phyloP scores from a whole-genome alignment of 2,329 filamentous ascomycete species.

The Aspergillus latus region DNA sequence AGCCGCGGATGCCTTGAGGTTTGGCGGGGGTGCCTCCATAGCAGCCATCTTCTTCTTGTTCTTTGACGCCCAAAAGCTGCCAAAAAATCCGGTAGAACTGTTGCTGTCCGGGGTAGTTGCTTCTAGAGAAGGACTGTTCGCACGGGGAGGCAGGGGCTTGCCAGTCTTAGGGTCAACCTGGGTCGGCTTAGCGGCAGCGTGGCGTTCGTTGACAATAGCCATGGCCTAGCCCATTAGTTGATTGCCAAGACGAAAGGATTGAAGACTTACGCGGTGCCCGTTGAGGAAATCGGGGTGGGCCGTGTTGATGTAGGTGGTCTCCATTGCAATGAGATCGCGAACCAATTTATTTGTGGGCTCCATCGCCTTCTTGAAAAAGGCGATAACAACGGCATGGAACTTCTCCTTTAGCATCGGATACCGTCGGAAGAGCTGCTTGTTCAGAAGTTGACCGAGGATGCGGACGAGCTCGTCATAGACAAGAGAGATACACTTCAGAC shows the following conservation, averaged over 20 bases:
- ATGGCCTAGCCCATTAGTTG: constrained; percentile 63
- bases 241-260: background rate
- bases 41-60: constrained; percentile 99
- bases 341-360: constrained; percentile 98
- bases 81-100: constrained; percentile 85
- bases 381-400: constrained; percentile 86
- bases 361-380: constrained; percentile 98
- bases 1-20: constrained; percentile 89
- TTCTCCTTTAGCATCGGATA: constrained; percentile 97
- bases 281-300: constrained; percentile 97
- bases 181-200: constrained; percentile 76
- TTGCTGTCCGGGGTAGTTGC: constrained; percentile 37
- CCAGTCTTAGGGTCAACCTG: constrained; percentile 99
- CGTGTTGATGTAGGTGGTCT: constrained; percentile 96
- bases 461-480: constrained; percentile 97
- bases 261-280: constrained; percentile 70
- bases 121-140: constrained; percentile 72
- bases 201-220: constrained; percentile 94
- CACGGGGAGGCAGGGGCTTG: constrained; percentile 81
- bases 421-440: constrained; percentile 84
- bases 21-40: constrained; percentile 93
- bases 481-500: constrained; percentile 92
- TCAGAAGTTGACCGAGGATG: constrained; percentile 84
- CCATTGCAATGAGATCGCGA: constrained; percentile 88
- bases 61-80: constrained; percentile 97